These are phyloP conservation scores for Gillenia trifoliata DNA, from an alignment of 306 rosid species.

Conservation along the genomic window DNA sequence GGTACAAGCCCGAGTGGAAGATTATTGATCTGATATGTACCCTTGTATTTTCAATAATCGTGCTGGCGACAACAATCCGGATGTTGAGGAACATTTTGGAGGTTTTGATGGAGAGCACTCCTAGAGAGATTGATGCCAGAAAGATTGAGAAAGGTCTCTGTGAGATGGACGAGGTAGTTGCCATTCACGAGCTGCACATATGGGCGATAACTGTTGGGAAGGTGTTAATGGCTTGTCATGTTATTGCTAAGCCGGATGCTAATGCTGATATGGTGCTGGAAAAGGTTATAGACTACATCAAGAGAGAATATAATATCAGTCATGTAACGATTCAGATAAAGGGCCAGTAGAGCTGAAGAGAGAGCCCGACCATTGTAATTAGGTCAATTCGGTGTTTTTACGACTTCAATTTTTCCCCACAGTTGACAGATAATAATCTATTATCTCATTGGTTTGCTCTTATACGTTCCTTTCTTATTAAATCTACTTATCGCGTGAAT, in stretches of 20 bases:
- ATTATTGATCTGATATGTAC: conserved; percentile 41
- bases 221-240: conserved; percentile 43
- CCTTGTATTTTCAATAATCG: conserved; percentile 36
- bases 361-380: not conserved
- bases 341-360: conserved; percentile 31
- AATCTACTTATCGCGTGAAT: not conserved
- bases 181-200: conserved; percentile 40
- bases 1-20: conserved; percentile 49
- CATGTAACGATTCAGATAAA: conserved; percentile 50
- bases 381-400: not conserved
- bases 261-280: conserved; percentile 39
- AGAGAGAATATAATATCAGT: conserved; percentile 37
- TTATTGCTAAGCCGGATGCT: conserved; percentile 41
- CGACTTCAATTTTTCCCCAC: not conserved
- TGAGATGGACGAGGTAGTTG: conserved; percentile 51
- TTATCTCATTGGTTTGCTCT: not conserved
- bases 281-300: conserved; percentile 36
- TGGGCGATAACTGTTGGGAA: conserved; percentile 48
- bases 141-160: conserved; percentile 49
- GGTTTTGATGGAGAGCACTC: conserved; percentile 58
- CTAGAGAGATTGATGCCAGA: conserved; percentile 49
- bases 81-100: conserved; percentile 54
- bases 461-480: too few species aligned
- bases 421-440: not conserved
- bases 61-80: conserved; percentile 39